Conservation (phyloP, 495 filamentous ascomycete genomes). For the Hypoxylon cercidicola region DNA sequence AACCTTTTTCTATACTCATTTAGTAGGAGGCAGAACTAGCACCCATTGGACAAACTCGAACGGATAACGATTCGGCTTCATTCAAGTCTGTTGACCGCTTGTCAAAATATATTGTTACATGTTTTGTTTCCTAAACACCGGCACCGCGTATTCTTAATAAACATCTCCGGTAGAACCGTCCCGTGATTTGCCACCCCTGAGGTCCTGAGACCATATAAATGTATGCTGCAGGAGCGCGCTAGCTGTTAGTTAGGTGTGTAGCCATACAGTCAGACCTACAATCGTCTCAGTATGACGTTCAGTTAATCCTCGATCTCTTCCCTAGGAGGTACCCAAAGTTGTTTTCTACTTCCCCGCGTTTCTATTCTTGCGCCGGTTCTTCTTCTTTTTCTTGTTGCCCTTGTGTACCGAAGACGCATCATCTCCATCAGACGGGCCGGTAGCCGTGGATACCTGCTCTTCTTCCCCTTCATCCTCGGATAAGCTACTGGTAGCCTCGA, state of each 20-base stretch:
- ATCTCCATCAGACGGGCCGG: constrained; percentile 21
- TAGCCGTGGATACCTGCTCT: constrained; percentile 7
- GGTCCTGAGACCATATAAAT: not conserved
- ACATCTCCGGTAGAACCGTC: not conserved
- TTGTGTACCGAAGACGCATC: constrained; percentile 20
- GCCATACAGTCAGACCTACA: not conserved
- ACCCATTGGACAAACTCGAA: no score
- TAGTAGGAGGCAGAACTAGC: not conserved
- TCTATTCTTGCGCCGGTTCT: constrained; percentile 37
- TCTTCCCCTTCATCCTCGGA: constrained; percentile 50
- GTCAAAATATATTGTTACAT: constrained; percentile 1
- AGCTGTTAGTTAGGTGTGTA: not conserved
- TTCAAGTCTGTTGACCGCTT: not conserved
- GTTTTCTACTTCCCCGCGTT: constrained; percentile 24
- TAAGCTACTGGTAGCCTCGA: constrained; percentile 75
- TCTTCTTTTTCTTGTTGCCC: constrained; percentile 31
- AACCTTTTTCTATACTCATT: not conserved
- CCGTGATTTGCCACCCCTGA: not conserved
- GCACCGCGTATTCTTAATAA: not conserved
- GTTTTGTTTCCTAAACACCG: not conserved
- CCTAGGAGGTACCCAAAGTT: not conserved
- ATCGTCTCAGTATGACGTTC: not conserved
- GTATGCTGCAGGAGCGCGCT: not conserved
- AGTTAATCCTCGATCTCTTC: not conserved
- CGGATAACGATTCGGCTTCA: no score